Base-by-base conservation (phyloP, 1,284 basidiomycete species). In the Ustilago trichophora region DNA sequence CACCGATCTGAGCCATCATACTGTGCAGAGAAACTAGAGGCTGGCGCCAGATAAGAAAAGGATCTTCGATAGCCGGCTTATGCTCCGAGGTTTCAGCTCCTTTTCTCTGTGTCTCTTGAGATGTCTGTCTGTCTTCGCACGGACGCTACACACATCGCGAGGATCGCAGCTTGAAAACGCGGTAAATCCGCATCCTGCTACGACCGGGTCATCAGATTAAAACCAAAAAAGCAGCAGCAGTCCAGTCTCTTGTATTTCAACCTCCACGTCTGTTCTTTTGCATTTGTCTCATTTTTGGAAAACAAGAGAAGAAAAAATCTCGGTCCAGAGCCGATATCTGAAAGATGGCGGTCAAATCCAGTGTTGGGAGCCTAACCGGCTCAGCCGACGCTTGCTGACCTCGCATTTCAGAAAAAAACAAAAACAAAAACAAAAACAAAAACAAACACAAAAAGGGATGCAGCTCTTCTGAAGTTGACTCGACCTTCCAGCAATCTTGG, bases 141-240 rank as follows among this genome's bases (percentile, higher is more conserved):
- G 53, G 49, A 49, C 60, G 43, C 21, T 34, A 40, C 32, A 40
- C 12, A n/a, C 21, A 32, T 8, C 22, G n/a, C 21, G 26, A 21
- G 29, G 29, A 44, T 60, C 45, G 58, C 48, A 38, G 35, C 51
- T 52, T 45, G 47, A 52, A 63, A 56, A 48, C 5, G 43, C 60
- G 60, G 22, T 56, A 56, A 56, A 40, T 33, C 59, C 59, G 48
- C 34, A 18, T 48, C 48, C 59, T 56, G 38, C 34, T 43, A 63
- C 13, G 35, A 18, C 35, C 53, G 51, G 59, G 15, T 37, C 18
- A 38, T 4, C n/a, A n/a, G n/a, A n/a, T n/a, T n/a, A n/a, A n/a
- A n/a, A n/a, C n/a, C n/a, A n/a, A n/a, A n/a, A n/a, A n/a, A n/a
- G 11, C 41, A n/a, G n/a, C n/a, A n/a, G n/a, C n/a, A n/a, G n/a